Percentiles rank a stretch among this genome's conserved stretches.
These are phyloP conservation scores for Globisporangium viniferum DNA, from an alignment of 352 stramenopile genomes.

Conservation along the genomic window DNA sequence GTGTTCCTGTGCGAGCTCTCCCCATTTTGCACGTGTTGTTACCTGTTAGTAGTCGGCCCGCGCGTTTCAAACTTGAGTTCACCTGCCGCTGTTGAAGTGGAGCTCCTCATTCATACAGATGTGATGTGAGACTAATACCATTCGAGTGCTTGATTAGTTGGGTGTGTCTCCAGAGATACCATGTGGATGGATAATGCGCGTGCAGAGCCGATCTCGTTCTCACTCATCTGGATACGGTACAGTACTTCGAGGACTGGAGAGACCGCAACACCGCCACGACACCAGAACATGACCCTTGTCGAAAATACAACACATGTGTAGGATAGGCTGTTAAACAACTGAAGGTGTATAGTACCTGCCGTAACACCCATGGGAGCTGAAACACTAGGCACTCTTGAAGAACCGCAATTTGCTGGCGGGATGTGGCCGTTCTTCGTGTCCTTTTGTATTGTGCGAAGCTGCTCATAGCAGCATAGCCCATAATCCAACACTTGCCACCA, in stretches of 20 bases:
- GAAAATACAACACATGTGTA: neutral
- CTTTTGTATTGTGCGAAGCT: neutral
- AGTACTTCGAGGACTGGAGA: neutral
- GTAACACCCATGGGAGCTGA: neutral
- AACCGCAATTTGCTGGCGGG: neutral
- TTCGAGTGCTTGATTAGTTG: neutral
- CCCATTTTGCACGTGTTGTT: neutral
- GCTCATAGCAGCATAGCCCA: neutral
- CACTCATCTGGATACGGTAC: neutral
- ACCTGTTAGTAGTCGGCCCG: neutral
- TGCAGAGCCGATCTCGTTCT: neutral
- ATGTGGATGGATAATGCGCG: neutral
- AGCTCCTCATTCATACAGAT: neutral
- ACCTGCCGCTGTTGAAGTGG: too few relatives aligned
- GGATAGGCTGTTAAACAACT: neutral
- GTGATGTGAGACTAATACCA: neutral
- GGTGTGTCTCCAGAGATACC: neutral
- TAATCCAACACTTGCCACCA: neutral
- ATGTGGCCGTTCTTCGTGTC: neutral
- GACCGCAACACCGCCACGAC: neutral
- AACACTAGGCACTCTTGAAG: slow-evolving; percentile 7
- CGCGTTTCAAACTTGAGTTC: neutral
- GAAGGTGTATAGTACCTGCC: too few relatives aligned
- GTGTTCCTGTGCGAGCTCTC: neutral
- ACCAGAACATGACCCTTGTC: neutral